Conservation (phyloP, 495 filamentous ascomycete genomes). For the Trichocladium antarcticum region DNA sequence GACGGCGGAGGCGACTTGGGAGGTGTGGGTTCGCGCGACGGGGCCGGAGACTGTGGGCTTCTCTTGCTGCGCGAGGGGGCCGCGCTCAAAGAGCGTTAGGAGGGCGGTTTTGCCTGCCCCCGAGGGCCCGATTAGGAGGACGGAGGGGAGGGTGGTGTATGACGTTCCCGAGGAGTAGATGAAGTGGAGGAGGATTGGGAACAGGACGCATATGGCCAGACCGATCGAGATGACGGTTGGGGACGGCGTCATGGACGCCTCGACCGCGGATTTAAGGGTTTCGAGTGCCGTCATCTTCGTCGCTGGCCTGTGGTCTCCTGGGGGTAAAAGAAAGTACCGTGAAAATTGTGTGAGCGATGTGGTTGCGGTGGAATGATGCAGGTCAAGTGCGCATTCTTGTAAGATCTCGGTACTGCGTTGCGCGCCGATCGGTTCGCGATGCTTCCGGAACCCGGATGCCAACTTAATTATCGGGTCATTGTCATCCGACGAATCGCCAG, state of each 20-base stretch:
- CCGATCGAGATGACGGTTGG: conserved; percentile 50
- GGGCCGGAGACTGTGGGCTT: conserved; percentile 1
- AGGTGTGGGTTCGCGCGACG: conserved; percentile 47
- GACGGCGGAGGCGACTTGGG: conserved; percentile 61
- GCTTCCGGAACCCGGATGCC: background rate
- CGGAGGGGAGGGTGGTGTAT: conserved; percentile 60
- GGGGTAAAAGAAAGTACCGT: no score
- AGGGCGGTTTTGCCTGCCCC: conserved; percentile 84
- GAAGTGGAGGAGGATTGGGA: conserved; percentile 69
- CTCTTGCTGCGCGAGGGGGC: conserved; percentile 12
- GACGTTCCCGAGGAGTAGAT: conserved; percentile 56
- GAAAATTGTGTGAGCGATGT: no score
- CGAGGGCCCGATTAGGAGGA: conserved; percentile 75
- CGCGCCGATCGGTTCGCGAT: background rate
- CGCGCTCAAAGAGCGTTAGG: conserved; percentile 52
- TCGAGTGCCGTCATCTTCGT: conserved; percentile 13
- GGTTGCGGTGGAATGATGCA: background rate
- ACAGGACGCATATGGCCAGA: conserved; percentile 53
- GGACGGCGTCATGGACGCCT: conserved; percentile 43
- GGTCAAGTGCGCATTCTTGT: conserved; percentile 1
- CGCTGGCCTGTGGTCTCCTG: background rate
- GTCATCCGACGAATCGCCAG: conserved; percentile 1
- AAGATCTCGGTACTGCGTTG: background rate
- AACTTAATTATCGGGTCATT: conserved; percentile 8
- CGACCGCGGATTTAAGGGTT: conserved; percentile 26